These are phyloP conservation scores for Debaryomyces castellii DNA, from an alignment of 805 yeast genomes.

Conservation along the genomic window DNA sequence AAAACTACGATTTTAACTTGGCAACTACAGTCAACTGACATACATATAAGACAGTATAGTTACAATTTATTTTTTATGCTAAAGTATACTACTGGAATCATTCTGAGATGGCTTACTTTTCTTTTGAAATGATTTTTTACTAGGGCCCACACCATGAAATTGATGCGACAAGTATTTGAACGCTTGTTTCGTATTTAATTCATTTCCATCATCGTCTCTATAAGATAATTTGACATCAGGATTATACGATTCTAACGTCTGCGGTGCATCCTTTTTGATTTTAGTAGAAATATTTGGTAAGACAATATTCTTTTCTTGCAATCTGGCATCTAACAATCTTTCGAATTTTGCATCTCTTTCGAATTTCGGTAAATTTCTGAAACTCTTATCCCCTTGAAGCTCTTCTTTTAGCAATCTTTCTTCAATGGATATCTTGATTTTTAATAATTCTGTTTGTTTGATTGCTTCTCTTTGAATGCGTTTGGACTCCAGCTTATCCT, in stretches of 20 bases:
- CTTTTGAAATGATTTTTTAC: conserved; percentile 11
- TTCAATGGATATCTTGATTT: conserved; percentile 30
- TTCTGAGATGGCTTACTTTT: neutral
- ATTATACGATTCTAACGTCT: conserved; percentile 29
- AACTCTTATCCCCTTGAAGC: conserved; percentile 24
- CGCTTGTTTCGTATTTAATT: conserved; percentile 65
- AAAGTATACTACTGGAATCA: neutral
- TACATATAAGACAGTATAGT: neutral
- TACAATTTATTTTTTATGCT: neutral
- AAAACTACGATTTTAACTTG: neutral
- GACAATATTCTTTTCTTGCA: conserved; percentile 24
- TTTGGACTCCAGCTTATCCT: conserved; percentile 12
- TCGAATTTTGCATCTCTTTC: conserved; percentile 29
- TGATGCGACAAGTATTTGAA: conserved; percentile 74
- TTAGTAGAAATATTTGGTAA: neutral
- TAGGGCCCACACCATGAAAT: conserved; percentile 62
- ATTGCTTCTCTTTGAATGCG: conserved; percentile 19
- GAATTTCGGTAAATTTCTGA: conserved; percentile 22
- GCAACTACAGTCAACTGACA: neutral
- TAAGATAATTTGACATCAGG: conserved; percentile 57
- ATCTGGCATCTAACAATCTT: conserved; percentile 26
- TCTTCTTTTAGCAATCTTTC: conserved; percentile 32
- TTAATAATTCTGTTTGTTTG: conserved; percentile 28
- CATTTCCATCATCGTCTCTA: conserved; percentile 62
- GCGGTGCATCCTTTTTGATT: neutral